Conservation (phyloP, 2,329 filamentous ascomycete species). For the Neonectria faginata region DNA sequence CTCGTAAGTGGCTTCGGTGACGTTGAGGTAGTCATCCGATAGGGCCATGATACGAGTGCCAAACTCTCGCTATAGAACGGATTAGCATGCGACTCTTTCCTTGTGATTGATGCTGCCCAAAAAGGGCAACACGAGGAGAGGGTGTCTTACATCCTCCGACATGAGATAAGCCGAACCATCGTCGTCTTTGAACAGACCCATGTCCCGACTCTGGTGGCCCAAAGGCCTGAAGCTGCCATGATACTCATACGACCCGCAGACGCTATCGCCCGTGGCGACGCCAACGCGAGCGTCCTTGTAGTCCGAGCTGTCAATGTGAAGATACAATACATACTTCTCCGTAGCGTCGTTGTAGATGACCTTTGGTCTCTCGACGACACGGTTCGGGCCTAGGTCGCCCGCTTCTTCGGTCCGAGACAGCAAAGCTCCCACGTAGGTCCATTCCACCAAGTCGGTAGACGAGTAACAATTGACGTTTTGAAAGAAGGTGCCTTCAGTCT, state of each 20-base stretch:
- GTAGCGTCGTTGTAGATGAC: conserved; percentile 76
- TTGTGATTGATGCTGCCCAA: conserved; percentile 16
- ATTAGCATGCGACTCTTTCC: conserved; percentile 69
- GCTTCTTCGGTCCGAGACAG: conserved; percentile 59
- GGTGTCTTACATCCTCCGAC: conserved; percentile 67
- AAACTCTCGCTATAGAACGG: conserved; percentile 54
- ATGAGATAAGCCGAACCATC: conserved; percentile 71
- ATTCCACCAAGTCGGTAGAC: conserved; percentile 71
- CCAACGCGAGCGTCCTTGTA: conserved; percentile 75
- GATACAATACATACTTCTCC: conserved; percentile 73
- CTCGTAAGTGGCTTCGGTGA: conserved; percentile 61
- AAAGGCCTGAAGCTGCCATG: conserved; percentile 51
- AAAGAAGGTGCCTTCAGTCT: conserved; percentile 70
- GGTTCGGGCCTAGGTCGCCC: conserved; percentile 69
- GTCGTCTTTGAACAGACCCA: conserved; percentile 71
- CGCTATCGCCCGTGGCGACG: conserved; percentile 68
- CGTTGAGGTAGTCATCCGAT: conserved; percentile 65
- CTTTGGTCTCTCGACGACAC: conserved; percentile 76
- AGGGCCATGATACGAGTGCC: not conserved
- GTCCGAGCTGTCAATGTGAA: conserved; percentile 72
- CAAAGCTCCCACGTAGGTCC: conserved; percentile 70
- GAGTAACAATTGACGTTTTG: conserved; percentile 77
- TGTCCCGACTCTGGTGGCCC: conserved; percentile 62
- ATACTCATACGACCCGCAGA: conserved; percentile 69
- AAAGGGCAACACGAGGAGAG: accelerated